Base-by-base conservation (phyloP, 2,329 filamentous ascomycete genomes). In the Calonectria montana region DNA sequence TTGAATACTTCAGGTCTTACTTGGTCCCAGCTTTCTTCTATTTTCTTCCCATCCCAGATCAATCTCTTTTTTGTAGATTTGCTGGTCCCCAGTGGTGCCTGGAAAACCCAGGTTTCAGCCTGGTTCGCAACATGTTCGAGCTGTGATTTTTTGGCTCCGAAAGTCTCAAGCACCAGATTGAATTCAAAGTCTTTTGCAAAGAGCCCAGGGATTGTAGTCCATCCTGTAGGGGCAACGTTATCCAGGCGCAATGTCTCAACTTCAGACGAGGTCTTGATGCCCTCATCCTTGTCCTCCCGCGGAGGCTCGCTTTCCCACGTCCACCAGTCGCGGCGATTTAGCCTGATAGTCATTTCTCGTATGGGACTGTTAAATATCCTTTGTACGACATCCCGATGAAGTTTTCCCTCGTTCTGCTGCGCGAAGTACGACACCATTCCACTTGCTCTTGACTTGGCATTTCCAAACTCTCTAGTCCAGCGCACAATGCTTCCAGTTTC, bases 291-390 rank as follows among this genome's bases (percentile, higher is more conserved):
- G 16, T 53, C 35, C 21, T 31, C 62, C 6, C 23, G 18, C 3
- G 41, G 21, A 15, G 70, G 66, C 35, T 63, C 53, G 4, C 18
- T 29, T 2, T 25, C 10, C 70, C 66, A 72, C 18, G 57, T 66
- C 43, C 18, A 62, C 70, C 70, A 72, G 53, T 72, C 66, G 3
- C 66, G 61, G 4, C 66, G 66, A 48, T 72, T 72, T 41, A 72
- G 3, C 29, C 25, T 53, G 9, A 72, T 50, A 3, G 25, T 16
- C 10, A 69, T 5, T 6, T 45, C 27, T 35, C 21, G 47, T 27
- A 69, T 41, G 12, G 39, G 50, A 23, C 53, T 27, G n/a, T 25
- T 31, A 8, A 62, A 43, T 45, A 69, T 69, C 13, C 41, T 35
- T 21, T 55, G 43, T 31, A 69, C 43, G 2, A 69, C n/a, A 25